Evolutionary conservation across 2,329 filamentous ascomycete genomes (phyloP), one percentile per base, ranked within the genome.

Genomic region (Hypoxylon sp.): DNA sequence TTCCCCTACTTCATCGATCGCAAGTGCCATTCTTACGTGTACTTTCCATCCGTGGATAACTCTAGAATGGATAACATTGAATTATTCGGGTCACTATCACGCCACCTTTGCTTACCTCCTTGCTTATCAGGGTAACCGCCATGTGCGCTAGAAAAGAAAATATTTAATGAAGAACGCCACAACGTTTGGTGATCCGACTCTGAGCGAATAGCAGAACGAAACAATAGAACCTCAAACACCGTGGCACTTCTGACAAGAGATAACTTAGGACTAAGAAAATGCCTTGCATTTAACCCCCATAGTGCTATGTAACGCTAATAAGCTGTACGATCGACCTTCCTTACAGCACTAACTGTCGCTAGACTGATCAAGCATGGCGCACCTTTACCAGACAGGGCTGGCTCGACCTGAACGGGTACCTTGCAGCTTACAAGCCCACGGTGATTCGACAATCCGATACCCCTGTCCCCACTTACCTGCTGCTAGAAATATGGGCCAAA

Each of bases 361-460:
- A 68, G 67, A 55, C 66, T 51, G 57, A 68, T 65, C 26, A 5
- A 53, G 66, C 42, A 68, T 76, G 72, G 72, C 68, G 66, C 44
- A 24, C 24, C 53, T 66, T 61, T 58, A 39, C 48, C 35, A 59
- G 48, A 53, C 72, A 67, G 62, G 72, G 65, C 65, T 71, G 69
- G 69, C 70, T 73, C 71, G 44, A 13, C 66, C 63, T 58, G 57
- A 67, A 65, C 66, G 71, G 74, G 74, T 76, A 73, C 73, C 74
- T 75, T 73, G 72, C 75, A 76, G 67, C 59, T 69, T 17, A 24
- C 11, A 59, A 37, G 60, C 54, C 46, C 58, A 59, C 68, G 37
- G 57, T 70, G 67, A 70, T 67, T 72, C 50, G 68, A 66, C 67
- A 60, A 69, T 59, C 52, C 61, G 69, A 66, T 68, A 59, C 65